Evolutionary conservation across 371 early-diverging fungal species (phyloP), one percentile per base, ranked within the genome.

Genomic region (Haplosporangium sp.): DNA sequence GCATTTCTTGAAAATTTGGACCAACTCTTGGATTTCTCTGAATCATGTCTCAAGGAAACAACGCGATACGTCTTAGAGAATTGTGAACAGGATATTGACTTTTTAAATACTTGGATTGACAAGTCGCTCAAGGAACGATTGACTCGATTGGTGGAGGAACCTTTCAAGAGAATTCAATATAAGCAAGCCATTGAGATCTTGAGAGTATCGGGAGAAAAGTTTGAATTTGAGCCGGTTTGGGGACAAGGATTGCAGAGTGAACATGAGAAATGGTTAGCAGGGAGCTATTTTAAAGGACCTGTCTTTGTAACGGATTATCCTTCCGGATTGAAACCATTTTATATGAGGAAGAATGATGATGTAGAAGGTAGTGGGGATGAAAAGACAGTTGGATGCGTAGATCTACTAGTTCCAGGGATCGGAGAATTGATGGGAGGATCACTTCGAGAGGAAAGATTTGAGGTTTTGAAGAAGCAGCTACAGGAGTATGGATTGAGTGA

Each of bases 271-370:
- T 96, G 88, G 83, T 83, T 97, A 42, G 93, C 95, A 0, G 88
- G 91, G 0, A 84, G 81, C n/a, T 86, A 91, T 58, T 93, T 92
- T 68, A 67, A 84, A 0, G 78, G 77, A 20, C 97, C 98, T 0
- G 95, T 96, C 2, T 97, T 96, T 87, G 94, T 98, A 6, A 96
- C 94, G 6, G 91, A 97, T 65, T 98, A 97, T 77, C 98, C 98
- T 1, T 78, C 85, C 0, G 78, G 76, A 2, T 71, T 92, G 53
- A 98, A 98, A 82, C 96, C 98, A 0, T 98, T 98, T 72, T 98
- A 98, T 72, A 98, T 98, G 98, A 86, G 90, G 63, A 85, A 87
- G 5, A 92, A 94, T 69, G 69, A 77, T 0, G 86, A 11, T 15
- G 9, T 17, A 3, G 40, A 17, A 1, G 44, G 5, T 5, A 19